Evolutionary conservation across 1,284 basidiomycete genomes (phyloP), one percentile per base, ranked within the genome.

Genomic region (Salmacisia buchloeana): DNA sequence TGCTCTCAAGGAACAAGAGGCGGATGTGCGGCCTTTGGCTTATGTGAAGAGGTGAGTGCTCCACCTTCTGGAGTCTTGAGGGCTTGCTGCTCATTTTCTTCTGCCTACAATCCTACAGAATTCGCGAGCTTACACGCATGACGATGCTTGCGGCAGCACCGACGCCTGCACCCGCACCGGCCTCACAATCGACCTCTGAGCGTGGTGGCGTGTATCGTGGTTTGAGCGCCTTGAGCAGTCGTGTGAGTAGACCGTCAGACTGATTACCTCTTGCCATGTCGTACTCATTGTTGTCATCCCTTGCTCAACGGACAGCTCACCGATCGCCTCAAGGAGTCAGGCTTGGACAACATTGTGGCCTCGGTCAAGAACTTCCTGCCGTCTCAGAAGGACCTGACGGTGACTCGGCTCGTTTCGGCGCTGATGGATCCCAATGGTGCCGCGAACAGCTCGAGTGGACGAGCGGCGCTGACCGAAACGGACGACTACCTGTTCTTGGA

Each of bases 321-420:
- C 1, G 92, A 94, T 80, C 85, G 92, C 52, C 83, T 99, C 65
- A 92, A 96, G 81, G 94, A 97, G 79, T 90, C 92, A 38, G 92
- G 92, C 25, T 81, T 85, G 71, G 94, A 98, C 78, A 94, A 96
- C 79, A 83, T 98, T 12, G 91, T 99, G 63, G 94, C 93, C 1
- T 94, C 94, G 33, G 96, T 99, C 66, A 97, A 97, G 81, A 97
- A 97, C 82, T 94, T 99, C 84, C 82, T 99, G 13, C 96, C 96
- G 0, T 89, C 91, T 0, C 91, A 92, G 78, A 99, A 98, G 81
- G 87, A 97, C 63, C 85, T 97, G 45, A 89, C 92, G 7, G 87
- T 97, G 54, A 97, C 96, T 0, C 87, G 94, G 6, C 84, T 99
- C 27, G 89, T 92, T 1, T 94, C 97, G 74, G 93, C 94, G 3